Conservation (phyloP, 1,284 basidiomycete species). For the Cutaneotrichosporon dermatis region DNA sequence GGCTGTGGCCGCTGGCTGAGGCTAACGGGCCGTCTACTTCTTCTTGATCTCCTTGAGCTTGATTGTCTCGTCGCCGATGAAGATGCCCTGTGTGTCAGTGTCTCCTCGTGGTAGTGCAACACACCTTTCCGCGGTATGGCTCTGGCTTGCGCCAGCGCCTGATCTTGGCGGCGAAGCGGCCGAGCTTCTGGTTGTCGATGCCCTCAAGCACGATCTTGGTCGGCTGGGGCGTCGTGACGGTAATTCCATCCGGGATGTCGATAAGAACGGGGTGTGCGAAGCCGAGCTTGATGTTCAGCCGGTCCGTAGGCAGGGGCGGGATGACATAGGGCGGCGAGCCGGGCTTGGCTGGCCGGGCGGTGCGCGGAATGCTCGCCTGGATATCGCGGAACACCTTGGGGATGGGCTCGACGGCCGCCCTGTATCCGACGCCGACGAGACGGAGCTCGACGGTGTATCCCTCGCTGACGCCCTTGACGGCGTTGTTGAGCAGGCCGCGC, state of each 20-base stretch:
- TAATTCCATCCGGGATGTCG: constrained; percentile 74
- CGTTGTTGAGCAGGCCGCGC: constrained; percentile 81
- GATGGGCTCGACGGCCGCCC: constrained; percentile 80
- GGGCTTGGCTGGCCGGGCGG: constrained; percentile 13
- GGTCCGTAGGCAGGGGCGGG: constrained; percentile 30
- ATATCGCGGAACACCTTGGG: constrained; percentile 52
- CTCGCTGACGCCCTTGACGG: constrained; percentile 80
- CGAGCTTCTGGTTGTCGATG: constrained; percentile 60
- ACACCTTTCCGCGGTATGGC: constrained; percentile 93
- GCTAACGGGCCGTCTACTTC: constrained; percentile 60
- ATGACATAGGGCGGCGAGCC: constrained; percentile 22
- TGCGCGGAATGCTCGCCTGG: constrained; percentile 28
- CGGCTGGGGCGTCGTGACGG: constrained; percentile 54
- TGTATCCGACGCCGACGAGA: constrained; percentile 92
- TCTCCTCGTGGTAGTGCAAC: constrained; percentile 31
- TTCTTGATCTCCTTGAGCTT: constrained; percentile 89
- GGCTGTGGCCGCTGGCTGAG: too few species aligned
- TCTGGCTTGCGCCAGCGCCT: constrained; percentile 82
- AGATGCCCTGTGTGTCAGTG: constrained; percentile 64
- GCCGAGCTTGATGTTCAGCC: constrained; percentile 81
- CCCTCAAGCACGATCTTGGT: constrained; percentile 54
- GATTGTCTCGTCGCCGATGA: constrained; percentile 82
- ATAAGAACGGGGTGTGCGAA: constrained; percentile 83
- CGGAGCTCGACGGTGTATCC: constrained; percentile 79
- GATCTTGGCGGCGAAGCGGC: constrained; percentile 82